These are phyloP conservation scores for Paramecium primaurelia DNA, from an alignment of 73 alveolate species.

Conservation along the genomic window DNA sequence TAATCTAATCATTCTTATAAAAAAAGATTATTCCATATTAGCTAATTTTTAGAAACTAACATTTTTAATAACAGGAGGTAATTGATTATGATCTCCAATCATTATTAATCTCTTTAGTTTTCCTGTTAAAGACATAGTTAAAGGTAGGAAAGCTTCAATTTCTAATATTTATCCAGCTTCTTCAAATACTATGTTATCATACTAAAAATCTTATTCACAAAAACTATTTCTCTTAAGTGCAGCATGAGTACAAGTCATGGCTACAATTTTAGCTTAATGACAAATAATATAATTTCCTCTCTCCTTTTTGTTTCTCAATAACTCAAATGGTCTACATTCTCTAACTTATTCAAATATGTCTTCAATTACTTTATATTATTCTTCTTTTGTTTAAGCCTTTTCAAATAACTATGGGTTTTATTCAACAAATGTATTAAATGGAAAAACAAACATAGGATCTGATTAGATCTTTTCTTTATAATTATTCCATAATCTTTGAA, in stretches of 20 bases:
- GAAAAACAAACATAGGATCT: conserved; percentile 2
- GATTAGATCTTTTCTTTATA: conserved; percentile 5
- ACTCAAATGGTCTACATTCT: conserved; percentile 67
- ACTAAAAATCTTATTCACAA: conserved; percentile 64
- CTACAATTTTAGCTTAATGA: conserved; percentile 79
- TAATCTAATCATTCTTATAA: conserved; percentile 71
- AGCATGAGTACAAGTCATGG: conserved; percentile 90
- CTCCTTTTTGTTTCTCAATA: conserved; percentile 74
- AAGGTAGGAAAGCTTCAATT: conserved; percentile 76
- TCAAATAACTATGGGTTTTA: neutral
- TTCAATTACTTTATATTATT: conserved; percentile 59
- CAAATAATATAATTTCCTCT: conserved; percentile 68
- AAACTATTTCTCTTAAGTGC: conserved; percentile 78
- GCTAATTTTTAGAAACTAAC: conserved; percentile 70
- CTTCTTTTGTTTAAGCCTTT: neutral
- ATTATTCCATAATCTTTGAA: conserved; percentile 33
- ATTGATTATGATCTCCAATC: conserved; percentile 90
- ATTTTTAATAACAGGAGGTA: conserved; percentile 89
- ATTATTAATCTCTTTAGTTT: conserved; percentile 80
- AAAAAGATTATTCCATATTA: conserved; percentile 72
- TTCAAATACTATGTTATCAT: conserved; percentile 70
- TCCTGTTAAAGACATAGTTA: conserved; percentile 59
- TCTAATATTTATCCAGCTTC: conserved; percentile 78
- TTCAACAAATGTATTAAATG: neutral
- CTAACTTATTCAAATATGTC: conserved; percentile 60